These are phyloP conservation scores for Apiotrichum mycotoxinovorans DNA, from an alignment of 1,284 basidiomycete species.

Conservation along the genomic window DNA sequence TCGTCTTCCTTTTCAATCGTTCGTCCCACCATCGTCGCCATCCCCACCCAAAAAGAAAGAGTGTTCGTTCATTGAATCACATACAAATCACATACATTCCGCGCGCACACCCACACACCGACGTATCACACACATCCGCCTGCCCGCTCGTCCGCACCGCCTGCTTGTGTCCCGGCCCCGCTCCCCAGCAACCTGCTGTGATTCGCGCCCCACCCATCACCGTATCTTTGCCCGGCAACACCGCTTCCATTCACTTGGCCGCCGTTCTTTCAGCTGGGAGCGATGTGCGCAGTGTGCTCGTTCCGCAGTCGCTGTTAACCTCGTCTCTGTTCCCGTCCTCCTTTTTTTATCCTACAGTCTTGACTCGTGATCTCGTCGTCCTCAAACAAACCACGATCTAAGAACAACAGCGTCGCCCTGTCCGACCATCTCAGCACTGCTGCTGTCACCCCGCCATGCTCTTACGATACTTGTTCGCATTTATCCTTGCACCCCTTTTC, in stretches of 20 bases:
- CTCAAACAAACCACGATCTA: background rate
- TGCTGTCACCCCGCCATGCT: conserved; percentile 16
- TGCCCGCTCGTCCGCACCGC: no score
- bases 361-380: background rate
- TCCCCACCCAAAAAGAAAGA: background rate
- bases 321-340: no score
- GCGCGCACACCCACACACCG: no score
- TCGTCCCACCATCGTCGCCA: background rate
- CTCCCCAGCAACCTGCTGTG: no score
- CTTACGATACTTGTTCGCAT: conserved; percentile 8
- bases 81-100: no score
- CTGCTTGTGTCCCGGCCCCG: no score
- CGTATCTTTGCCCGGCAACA: background rate
- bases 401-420: background rate
- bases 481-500: conserved; percentile 13
- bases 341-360: background rate
- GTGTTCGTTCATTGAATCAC: background rate
- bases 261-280: conserved; percentile 4
- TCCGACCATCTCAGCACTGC: background rate
- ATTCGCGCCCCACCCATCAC: no score
- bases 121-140: no score
- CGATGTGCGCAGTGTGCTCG: conserved; percentile 21
- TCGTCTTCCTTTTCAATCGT: background rate
- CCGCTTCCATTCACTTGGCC: background rate
- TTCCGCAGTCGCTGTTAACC: conserved; percentile 12